Percentiles rank a stretch among this genome's conserved stretches.
Evolutionary conservation across 768 basidiomycete species (phyloP).

Genomic region (Boletus speciosus): DNA sequence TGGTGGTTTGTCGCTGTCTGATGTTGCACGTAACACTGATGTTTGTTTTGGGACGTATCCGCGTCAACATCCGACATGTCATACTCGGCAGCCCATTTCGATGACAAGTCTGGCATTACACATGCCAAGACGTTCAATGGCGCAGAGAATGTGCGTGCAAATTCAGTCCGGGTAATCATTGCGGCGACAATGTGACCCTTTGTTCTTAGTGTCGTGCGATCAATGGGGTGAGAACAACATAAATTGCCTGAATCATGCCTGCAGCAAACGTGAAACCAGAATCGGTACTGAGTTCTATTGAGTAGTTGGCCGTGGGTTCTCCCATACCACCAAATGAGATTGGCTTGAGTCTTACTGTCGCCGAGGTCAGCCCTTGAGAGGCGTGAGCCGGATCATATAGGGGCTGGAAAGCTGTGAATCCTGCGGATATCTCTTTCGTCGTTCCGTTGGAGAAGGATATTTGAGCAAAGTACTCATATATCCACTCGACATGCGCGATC

Average conservation of each 20-base stretch:
- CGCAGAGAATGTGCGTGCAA: conserved; percentile 4
- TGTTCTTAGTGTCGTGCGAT: neutral
- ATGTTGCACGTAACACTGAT: neutral
- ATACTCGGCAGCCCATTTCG: conserved; percentile 8
- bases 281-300: neutral
- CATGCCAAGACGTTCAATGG: neutral
- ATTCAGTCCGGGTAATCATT: conserved; percentile 13
- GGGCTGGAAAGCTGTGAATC: conserved; percentile 19
- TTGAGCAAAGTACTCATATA: conserved; percentile 19
- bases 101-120: neutral
- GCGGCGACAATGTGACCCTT: neutral
- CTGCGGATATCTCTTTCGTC: conserved; percentile 11
- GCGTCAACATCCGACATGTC: neutral
- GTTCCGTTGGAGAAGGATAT: conserved; percentile 15
- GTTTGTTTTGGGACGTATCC: too few species aligned
- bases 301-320: neutral
- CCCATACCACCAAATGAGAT: too few species aligned
- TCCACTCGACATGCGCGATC: conserved; percentile 2
- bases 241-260: neutral
- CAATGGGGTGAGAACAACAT: neutral
- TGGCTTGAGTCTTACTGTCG: neutral
- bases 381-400: neutral
- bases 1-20: neutral
- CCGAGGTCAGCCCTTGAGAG: neutral
- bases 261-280: neutral